These are phyloP conservation scores for Quercus variabilis DNA, from an alignment of 306 rosid species.

Conservation along the genomic window DNA sequence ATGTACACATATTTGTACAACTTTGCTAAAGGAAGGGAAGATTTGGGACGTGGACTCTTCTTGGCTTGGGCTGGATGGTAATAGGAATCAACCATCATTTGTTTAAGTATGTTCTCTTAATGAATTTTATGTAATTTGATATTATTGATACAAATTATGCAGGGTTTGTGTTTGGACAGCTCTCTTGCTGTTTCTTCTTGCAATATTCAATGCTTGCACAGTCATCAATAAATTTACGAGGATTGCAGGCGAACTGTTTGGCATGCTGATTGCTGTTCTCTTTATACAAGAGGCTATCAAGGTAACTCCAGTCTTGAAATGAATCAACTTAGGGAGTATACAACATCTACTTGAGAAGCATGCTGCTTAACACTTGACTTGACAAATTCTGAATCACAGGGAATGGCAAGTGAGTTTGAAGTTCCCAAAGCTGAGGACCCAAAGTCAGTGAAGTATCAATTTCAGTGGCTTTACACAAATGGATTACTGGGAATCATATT, in stretches of 20 bases:
- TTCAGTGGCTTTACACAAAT: slow-evolving; percentile 67
- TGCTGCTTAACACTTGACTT: background rate
- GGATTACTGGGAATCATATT: slow-evolving; percentile 75
- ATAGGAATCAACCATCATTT: slow-evolving; percentile 6
- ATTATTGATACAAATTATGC: slow-evolving; percentile 17
- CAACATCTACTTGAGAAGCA: background rate
- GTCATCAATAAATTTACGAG: slow-evolving; percentile 78
- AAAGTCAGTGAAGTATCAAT: slow-evolving; percentile 37
- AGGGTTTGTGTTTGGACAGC: slow-evolving; percentile 96
- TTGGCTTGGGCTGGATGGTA: slow-evolving; percentile 96
- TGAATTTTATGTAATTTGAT: background rate
- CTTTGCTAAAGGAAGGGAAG: slow-evolving; percentile 53
- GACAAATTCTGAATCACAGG: slow-evolving; percentile 36
- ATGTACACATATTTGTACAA: slow-evolving; percentile 84
- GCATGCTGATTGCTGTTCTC: slow-evolving; percentile 78
- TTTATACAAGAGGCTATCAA: slow-evolving; percentile 86
- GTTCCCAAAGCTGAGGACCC: slow-evolving; percentile 52
- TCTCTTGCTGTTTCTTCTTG: slow-evolving; percentile 63
- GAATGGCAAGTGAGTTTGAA: slow-evolving; percentile 63
- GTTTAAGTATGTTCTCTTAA: background rate
- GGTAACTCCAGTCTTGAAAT: slow-evolving; percentile 33
- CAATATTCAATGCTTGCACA: slow-evolving; percentile 69
- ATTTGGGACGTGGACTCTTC: slow-evolving; percentile 58
- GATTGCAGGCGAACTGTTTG: slow-evolving; percentile 82
- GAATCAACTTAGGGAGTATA: background rate